A percentile compares a stretch with the other conserved stretches of the same genome.
Conservation (phyloP, 768 basidiomycete species). For the Leccinum boreale region DNA sequence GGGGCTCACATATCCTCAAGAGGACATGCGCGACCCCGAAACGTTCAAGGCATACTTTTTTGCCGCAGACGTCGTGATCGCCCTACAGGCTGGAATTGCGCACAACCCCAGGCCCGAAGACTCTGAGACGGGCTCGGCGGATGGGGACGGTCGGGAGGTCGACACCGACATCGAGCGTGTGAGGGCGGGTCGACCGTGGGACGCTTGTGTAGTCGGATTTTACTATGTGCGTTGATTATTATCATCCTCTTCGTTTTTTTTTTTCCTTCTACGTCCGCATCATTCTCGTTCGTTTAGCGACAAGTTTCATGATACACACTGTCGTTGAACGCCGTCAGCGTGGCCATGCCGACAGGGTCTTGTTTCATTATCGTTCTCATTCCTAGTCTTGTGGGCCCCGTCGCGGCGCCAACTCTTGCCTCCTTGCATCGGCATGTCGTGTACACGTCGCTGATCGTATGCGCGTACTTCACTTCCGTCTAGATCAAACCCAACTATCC, state of each 20-base stretch:
- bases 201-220: conserved; percentile 68
- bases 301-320: not conserved
- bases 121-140: not conserved
- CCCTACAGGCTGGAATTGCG: conserved; percentile 33
- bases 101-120: not conserved
- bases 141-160: conserved; percentile 11
- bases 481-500: conserved; percentile 89
- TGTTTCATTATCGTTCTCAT: not conserved
- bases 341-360: not conserved
- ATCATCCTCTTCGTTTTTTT: not conserved
- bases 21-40: conserved; percentile 49
- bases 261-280: not conserved
- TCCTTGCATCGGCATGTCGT: not conserved
- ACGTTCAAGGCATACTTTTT: conserved; percentile 77
- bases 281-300: not conserved
- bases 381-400: not conserved
- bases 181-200: conserved; percentile 56
- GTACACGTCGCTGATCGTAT: conserved; percentile 2
- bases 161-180: conserved; percentile 39
- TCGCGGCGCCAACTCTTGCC: not conserved
- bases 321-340: not conserved
- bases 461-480: not conserved
- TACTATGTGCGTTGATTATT: conserved; percentile 62
- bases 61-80: conserved; percentile 71
- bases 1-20: conserved; percentile 86